phyloP scores from a whole-genome alignment of 108 stramenopile genomes.

The Cyclotella choctawhatcheeana region DNA sequence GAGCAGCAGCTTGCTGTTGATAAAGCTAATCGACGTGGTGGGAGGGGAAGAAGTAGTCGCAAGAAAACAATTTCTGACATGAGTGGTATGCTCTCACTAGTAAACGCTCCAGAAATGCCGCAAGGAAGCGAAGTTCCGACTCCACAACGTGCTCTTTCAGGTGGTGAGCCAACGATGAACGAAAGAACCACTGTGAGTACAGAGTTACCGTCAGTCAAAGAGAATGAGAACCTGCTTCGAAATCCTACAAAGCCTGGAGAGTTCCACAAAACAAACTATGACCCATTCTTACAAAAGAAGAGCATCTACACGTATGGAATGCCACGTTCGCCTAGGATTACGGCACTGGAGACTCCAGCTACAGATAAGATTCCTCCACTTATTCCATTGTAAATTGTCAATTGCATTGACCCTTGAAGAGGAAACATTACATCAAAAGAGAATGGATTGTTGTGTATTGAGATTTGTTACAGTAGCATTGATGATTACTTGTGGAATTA shows the following conservation, averaged over 20 bases:
- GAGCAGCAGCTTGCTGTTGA: slow-evolving; percentile 74
- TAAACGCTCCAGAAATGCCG: slow-evolving; percentile 7
- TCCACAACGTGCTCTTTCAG: neutral
- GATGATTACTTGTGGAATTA: too few species aligned
- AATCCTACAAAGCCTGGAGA: slow-evolving; percentile 51
- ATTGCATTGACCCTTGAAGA: neutral
- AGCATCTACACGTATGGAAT: neutral
- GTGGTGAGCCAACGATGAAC: neutral
- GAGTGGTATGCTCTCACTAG: slow-evolving; percentile 66
- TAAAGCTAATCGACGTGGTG: slow-evolving; percentile 72
- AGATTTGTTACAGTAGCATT: too few species aligned
- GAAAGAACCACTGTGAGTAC: neutral
- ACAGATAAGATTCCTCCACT: neutral
- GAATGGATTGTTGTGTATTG: neutral
- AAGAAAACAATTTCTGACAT: slow-evolving; percentile 88
- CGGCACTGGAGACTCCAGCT: neutral
- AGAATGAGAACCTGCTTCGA: slow-evolving; percentile 43
- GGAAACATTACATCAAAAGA: neutral
- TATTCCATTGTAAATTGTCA: slow-evolving; percentile 7
- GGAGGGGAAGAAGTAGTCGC: slow-evolving; percentile 69
- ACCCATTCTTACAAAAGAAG: slow-evolving; percentile 36
- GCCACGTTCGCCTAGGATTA: neutral
- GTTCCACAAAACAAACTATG: slow-evolving; percentile 50
- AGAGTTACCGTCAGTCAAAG: slow-evolving; percentile 34
- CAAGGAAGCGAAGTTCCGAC: neutral